A percentile compares a stretch with the other conserved stretches of the same genome.
These are phyloP conservation scores for Amoebophrya sp. DNA, from an alignment of 169 alveolate species.

Conservation along the genomic window DNA sequence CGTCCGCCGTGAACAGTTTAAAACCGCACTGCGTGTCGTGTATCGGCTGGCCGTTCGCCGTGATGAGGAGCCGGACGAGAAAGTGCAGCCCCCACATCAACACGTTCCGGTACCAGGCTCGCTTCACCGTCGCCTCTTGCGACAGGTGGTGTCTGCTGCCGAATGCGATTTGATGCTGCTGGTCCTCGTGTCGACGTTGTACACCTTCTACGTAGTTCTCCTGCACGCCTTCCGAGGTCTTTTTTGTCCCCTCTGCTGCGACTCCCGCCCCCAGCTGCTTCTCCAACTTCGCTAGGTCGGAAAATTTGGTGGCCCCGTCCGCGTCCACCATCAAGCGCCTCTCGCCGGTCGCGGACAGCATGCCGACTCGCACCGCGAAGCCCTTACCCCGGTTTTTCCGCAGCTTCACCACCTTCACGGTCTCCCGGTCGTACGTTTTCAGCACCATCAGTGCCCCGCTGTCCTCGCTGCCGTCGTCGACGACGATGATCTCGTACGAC, in stretches of 20 bases:
- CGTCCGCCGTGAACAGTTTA: slow-evolving; percentile 67
- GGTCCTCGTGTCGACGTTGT: too few relatives aligned
- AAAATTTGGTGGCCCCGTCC: slow-evolving; percentile 78
- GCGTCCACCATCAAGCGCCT: slow-evolving; percentile 67
- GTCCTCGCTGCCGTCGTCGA: not conserved
- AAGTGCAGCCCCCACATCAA: slow-evolving; percentile 35
- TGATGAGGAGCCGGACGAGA: slow-evolving; percentile 43
- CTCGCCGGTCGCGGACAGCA: not conserved
- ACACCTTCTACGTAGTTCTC: too few relatives aligned
- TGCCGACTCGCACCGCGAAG: not conserved
- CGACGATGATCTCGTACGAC: not conserved
- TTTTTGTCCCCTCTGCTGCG: too few relatives aligned
- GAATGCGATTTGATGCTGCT: slow-evolving; percentile 26
- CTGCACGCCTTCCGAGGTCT: too few relatives aligned
- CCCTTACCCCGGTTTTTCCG: not conserved
- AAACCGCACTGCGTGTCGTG: slow-evolving; percentile 79
- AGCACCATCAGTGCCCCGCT: not conserved
- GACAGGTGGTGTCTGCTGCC: not conserved
- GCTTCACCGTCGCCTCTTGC: slow-evolving; percentile 51
- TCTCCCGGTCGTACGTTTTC: not conserved
- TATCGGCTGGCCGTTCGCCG: slow-evolving; percentile 19
- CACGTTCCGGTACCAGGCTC: slow-evolving; percentile 44
- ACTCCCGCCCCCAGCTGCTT: too few relatives aligned
- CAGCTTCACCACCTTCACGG: not conserved
- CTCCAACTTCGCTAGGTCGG: slow-evolving; percentile 50